Conservation (phyloP, 2,329 filamentous ascomycete species). For the Paecilomyces sp. region DNA sequence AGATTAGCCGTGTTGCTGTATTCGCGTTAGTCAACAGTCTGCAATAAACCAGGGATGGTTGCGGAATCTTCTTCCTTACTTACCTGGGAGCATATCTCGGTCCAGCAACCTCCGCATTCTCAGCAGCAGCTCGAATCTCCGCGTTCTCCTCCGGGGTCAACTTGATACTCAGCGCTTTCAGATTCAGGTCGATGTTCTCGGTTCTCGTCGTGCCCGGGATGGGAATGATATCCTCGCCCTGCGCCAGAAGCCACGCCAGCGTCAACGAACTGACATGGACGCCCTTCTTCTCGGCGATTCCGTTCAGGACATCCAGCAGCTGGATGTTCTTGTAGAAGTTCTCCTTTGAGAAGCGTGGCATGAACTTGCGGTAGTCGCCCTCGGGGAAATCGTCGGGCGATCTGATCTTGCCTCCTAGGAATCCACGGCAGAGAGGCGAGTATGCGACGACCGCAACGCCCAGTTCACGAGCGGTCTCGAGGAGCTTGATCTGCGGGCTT, state of each 20-base stretch:
- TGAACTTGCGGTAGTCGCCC: conserved; percentile 39
- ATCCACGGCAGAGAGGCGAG: conserved; percentile 31
- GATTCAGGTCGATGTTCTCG: conserved; percentile 19
- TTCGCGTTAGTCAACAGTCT: neutral
- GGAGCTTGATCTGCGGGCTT: conserved; percentile 24
- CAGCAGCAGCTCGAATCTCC: conserved; percentile 14
- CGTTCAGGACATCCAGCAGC: conserved; percentile 20
- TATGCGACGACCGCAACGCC: conserved; percentile 35
- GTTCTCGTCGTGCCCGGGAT: conserved; percentile 18
- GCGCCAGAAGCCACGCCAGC: conserved; percentile 8
- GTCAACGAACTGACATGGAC: conserved; percentile 8
- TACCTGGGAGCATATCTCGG: conserved; percentile 12
- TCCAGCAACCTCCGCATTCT: conserved; percentile 12
- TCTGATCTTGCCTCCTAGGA: conserved; percentile 23
- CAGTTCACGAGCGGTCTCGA: conserved; percentile 40
- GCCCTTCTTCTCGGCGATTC: conserved; percentile 10
- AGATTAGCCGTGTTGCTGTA: neutral
- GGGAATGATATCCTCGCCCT: conserved; percentile 12
- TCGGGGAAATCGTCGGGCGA: conserved; percentile 30
- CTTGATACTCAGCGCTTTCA: conserved; percentile 12
- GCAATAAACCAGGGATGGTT: neutral
- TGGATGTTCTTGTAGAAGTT: conserved; percentile 52
- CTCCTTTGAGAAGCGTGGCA: conserved; percentile 46
- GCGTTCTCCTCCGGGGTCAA: conserved; percentile 12
- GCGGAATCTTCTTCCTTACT: neutral